A percentile compares a stretch with the other conserved stretches of the same genome.
phyloP scores from a whole-genome alignment of 768 basidiomycete species.

The Trametes coccinea region DNA sequence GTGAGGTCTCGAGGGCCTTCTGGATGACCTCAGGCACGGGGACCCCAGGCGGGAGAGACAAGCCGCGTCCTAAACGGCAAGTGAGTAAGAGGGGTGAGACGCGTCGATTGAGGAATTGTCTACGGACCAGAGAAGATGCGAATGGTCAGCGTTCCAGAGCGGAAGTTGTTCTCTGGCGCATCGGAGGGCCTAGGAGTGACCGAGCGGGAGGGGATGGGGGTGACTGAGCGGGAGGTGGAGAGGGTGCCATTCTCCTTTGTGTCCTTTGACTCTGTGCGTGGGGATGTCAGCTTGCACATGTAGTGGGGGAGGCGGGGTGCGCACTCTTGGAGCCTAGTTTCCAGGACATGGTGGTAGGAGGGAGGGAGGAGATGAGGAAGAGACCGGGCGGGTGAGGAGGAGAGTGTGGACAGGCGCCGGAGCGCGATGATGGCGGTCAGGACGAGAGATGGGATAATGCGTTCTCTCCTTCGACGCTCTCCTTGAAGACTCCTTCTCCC shows the following conservation, averaged over 20 bases:
- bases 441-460: not conserved
- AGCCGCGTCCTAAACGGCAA: constrained; percentile 62
- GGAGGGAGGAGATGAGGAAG: not conserved
- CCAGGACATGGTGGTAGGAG: constrained; percentile 26
- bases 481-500: not conserved
- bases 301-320: not conserved
- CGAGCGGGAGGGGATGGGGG: constrained; percentile 81
- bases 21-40: constrained; percentile 84
- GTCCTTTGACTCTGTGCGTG: constrained; percentile 62
- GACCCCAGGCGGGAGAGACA: constrained; percentile 76
- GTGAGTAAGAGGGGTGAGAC: not conserved
- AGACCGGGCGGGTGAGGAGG: not conserved
- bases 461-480: not conserved
- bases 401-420: constrained; percentile 6
- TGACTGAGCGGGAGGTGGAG: constrained; percentile 72
- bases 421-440: not conserved
- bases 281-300: not conserved
- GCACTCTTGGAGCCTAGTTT: constrained; percentile 34
- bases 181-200: constrained; percentile 61
- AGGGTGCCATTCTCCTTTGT: constrained; percentile 57
- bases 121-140: constrained; percentile 87
- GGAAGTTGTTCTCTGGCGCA: constrained; percentile 48
- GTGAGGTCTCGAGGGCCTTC: constrained; percentile 68
- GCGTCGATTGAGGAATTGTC: constrained; percentile 6
- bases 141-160: constrained; percentile 92